Evolutionary conservation across 148 eudicot genomes (phyloP), one percentile per base, ranked within the genome.

Genomic region (Persicaria maculosa): DNA sequence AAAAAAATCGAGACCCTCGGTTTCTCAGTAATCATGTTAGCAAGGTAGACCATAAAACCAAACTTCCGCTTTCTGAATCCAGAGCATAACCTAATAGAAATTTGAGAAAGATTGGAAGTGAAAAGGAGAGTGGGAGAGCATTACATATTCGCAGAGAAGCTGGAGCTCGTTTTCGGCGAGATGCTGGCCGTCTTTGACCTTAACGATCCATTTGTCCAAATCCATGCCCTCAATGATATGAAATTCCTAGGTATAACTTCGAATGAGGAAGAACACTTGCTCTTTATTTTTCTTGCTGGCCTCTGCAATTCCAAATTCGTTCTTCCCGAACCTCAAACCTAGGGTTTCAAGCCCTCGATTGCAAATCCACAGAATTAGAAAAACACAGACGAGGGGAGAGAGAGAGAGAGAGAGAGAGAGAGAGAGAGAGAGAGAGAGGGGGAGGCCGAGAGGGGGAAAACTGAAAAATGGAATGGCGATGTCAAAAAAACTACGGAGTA

Each of bases 141-240:
- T 72, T 84, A 94, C 98, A 65, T 88, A 90, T 91, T 94, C 98
- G 84, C 98, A 94, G 45, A 94, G 87, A 72, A 94, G 96, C 84
- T 94, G 98, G 67, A 94, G 97, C 87, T 94, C 96, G 64, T 94
- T 92, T 81, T 94, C 98, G 14, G 97, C 86, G 85, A 94, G 85
- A 86, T 94, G 98, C 76, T 94, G 93, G 31, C 98, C 96, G 6
- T 94, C 98, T 85, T 94, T 92, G 69, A 91, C 98, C 86, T 90
- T 90, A 4, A 85, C 73, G 79, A 94, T 86, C 98, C 98, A 94
- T 82, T 85, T 87, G 83, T 94, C 98, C 86, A 94, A 92, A 85
- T 94, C 98, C 98, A 94, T 93, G 74, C 12, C 50, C 74, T 22
- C 65, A 12, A 6, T 5, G 7, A 65, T 40, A 36, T 12, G 17